A percentile compares a stretch with the other conserved stretches of the same genome.
phyloP scores from a whole-genome alignment of 139 green algal genomes.

The Desmodesmus armatus region DNA sequence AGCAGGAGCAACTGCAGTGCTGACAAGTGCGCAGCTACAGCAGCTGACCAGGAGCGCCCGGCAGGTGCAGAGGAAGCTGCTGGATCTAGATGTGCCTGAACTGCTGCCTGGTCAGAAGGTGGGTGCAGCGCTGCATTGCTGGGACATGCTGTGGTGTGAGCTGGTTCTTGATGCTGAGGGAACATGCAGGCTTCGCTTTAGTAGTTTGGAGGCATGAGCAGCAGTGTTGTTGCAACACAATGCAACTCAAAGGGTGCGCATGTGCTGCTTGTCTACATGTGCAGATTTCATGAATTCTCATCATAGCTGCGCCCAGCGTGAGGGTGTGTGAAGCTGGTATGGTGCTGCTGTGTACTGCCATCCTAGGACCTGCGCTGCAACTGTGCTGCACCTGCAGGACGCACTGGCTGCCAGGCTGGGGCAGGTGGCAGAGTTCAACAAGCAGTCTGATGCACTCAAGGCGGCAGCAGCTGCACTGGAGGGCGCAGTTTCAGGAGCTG shows the following conservation, averaged over 20 bases:
- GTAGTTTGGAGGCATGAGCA: neutral
- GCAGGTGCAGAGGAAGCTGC: neutral
- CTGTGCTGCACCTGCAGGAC: neutral
- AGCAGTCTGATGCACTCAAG: neutral
- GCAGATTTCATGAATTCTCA: neutral
- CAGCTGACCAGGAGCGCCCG: neutral
- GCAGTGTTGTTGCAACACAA: neutral
- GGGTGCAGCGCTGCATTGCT: neutral
- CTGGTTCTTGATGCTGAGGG: neutral
- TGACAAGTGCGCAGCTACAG: neutral
- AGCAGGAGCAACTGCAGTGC: constrained; percentile 8
- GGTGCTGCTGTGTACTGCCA: too few relatives aligned
- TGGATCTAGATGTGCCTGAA: constrained; percentile 6
- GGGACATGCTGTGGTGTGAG: neutral
- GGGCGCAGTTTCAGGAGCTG: neutral
- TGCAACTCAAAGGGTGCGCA: neutral
- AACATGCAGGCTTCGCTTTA: neutral
- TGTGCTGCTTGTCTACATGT: neutral
- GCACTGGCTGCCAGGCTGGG: neutral
- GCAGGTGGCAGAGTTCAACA: constrained; percentile 27
- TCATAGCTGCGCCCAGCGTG: too few relatives aligned
- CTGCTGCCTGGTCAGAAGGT: constrained; percentile 5
- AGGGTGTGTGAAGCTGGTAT: too few relatives aligned
- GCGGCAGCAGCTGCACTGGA: constrained; percentile 12
- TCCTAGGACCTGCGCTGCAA: too few relatives aligned